A percentile compares a stretch with the other conserved stretches of the same genome.
Evolutionary conservation across 139 green algal genomes (phyloP).

Genomic region (Ulvella scutata): DNA sequence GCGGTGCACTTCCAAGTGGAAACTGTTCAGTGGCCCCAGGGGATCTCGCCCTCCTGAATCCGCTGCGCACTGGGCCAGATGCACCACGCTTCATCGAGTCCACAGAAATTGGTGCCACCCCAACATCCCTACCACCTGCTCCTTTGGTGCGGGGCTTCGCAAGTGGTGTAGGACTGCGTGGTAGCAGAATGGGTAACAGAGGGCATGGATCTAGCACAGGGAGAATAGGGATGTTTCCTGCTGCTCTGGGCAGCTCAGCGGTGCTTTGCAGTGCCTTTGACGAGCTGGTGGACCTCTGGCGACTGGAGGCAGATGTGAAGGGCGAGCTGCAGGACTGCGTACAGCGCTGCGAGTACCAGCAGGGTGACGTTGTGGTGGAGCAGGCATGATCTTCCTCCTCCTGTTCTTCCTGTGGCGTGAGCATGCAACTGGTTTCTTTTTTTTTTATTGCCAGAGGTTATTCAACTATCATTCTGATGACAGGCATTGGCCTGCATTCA

Average conservation of each 20-base stretch:
- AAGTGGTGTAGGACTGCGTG: no score
- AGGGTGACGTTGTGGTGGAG: neutral
- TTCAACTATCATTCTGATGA: no score
- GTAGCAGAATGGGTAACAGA: no score
- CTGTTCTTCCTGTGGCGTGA: neutral
- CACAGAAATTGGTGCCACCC: neutral
- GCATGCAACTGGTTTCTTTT: neutral
- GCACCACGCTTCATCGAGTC: neutral
- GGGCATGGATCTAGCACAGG: no score
- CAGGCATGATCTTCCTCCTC: neutral
- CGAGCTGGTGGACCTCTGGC: constrained; percentile 2
- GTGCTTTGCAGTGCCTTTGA: neutral
- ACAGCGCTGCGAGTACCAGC: neutral
- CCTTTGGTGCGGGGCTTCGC: no score
- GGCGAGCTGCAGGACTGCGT: neutral
- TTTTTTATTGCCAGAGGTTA: no score
- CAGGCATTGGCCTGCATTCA: no score
- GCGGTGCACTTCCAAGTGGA: neutral
- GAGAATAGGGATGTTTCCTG: neutral
- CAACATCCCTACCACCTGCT: neutral
- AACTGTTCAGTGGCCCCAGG: neutral
- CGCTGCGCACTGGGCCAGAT: neutral
- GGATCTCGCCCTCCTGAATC: neutral
- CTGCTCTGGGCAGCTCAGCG: neutral
- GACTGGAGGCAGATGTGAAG: neutral